These are phyloP conservation scores for Epichloe coenophiala DNA, from an alignment of 2,329 filamentous ascomycete genomes.

Conservation along the genomic window DNA sequence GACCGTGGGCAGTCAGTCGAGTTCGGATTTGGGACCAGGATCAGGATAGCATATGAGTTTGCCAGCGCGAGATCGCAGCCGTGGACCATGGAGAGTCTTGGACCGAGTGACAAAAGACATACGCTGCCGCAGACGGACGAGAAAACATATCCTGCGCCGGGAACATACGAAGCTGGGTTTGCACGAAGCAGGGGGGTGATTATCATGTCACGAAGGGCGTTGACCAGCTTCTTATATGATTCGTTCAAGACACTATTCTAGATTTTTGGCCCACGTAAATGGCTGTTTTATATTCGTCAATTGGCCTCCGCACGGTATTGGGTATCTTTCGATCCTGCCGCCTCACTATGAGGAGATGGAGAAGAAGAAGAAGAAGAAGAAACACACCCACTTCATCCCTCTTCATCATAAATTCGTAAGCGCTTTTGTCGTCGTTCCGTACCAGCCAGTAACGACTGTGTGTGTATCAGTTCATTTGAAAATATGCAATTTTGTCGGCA, in stretches of 20 bases:
- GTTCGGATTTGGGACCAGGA: constrained; percentile 19
- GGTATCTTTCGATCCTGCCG: background rate
- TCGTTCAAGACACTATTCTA: background rate
- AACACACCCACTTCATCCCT: background rate
- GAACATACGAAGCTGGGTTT: constrained; percentile 8
- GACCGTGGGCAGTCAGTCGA: constrained; percentile 9
- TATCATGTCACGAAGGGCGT: background rate
- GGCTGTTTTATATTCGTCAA: background rate
- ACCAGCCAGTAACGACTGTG: constrained; percentile 15
- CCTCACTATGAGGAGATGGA: background rate
- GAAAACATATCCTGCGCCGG: constrained; percentile 14
- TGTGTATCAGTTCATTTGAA: background rate
- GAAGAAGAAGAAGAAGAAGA: background rate
- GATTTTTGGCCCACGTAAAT: background rate
- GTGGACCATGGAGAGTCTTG: constrained; percentile 20
- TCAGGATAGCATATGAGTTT: constrained; percentile 27
- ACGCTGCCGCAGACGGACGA: constrained; percentile 18
- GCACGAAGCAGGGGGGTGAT: too few relatives aligned
- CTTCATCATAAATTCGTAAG: constrained; percentile 5
- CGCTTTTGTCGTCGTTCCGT: constrained; percentile 11
- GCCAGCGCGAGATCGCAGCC: constrained; percentile 18
- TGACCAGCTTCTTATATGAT: background rate
- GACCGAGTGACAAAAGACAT: constrained; percentile 17
- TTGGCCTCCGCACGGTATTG: background rate
- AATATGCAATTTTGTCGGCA: constrained; percentile 1